A percentile compares a stretch with the other conserved stretches of the same genome.
Evolutionary conservation across 2,329 filamentous ascomycete genomes (phyloP).

Genomic region (Emergomyces africanus): DNA sequence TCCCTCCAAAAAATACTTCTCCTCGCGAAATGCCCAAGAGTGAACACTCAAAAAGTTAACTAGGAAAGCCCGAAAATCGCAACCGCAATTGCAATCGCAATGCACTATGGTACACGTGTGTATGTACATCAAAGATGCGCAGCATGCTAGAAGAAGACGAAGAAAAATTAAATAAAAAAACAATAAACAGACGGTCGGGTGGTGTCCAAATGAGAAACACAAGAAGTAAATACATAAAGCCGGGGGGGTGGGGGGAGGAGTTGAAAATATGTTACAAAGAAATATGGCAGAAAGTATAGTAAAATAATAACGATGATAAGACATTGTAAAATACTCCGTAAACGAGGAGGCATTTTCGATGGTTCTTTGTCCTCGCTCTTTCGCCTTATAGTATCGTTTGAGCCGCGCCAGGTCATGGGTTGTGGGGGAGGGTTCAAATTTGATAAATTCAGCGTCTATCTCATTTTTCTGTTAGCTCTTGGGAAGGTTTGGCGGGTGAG

Average conservation of each 20-base stretch:
- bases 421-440: not conserved
- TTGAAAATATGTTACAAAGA: not conserved
- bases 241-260: no score
- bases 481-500: not conserved
- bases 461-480: not conserved
- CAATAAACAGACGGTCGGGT: not conserved
- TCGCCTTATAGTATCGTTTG: no score
- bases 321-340: conserved; percentile 17
- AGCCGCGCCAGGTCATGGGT: no score
- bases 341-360: not conserved
- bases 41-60: no score
- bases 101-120: not conserved
- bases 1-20: not conserved
- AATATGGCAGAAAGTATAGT: conserved; percentile 12
- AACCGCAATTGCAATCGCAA: no score
- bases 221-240: not conserved
- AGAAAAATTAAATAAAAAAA: not conserved
- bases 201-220: not conserved
- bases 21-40: no score
- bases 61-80: no score
- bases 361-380: no score
- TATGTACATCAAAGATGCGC: not conserved
- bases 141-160: not conserved
- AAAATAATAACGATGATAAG: not conserved
- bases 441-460: not conserved